phyloP scores from a whole-genome alignment of 805 yeast species.

The Phaffomyces antillensis region DNA sequence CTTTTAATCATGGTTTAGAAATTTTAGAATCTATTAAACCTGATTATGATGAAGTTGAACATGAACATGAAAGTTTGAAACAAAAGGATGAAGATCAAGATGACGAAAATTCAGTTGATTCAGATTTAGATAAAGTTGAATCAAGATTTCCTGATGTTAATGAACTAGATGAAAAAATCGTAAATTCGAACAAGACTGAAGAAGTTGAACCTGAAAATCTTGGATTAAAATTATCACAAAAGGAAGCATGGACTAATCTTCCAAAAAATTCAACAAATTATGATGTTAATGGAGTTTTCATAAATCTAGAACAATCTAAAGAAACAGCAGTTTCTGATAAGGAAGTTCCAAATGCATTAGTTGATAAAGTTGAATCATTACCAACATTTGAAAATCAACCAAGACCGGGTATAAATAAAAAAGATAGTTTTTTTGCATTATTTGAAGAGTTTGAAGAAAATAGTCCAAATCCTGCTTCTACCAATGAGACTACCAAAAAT shows the following conservation, averaged over 20 bases:
- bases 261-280: too few species aligned
- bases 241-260: too few species aligned
- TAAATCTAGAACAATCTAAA: too few species aligned
- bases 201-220: too few species aligned
- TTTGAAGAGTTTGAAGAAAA: conserved; percentile 7
- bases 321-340: too few species aligned
- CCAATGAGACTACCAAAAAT: conserved; percentile 7
- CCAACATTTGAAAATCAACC: neutral
- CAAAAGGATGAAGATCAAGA: conserved; percentile 15
- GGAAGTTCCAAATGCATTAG: neutral
- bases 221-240: too few species aligned
- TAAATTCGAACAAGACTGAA: neutral
- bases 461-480: neutral
- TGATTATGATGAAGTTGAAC: neutral
- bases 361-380: neutral
- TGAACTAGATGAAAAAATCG: neutral
- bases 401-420: conserved; percentile 3
- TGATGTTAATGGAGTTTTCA: too few species aligned
- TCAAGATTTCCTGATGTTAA: conserved; percentile 42
- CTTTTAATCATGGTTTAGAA: conserved; percentile 3
- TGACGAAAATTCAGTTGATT: neutral
- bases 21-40: neutral
- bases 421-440: conserved; percentile 16
- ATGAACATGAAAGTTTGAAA: neutral
- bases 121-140: conserved; percentile 29